Evolutionary conservation across 495 filamentous ascomycete species (phyloP).

Genomic region (Cercophora sp.): DNA sequence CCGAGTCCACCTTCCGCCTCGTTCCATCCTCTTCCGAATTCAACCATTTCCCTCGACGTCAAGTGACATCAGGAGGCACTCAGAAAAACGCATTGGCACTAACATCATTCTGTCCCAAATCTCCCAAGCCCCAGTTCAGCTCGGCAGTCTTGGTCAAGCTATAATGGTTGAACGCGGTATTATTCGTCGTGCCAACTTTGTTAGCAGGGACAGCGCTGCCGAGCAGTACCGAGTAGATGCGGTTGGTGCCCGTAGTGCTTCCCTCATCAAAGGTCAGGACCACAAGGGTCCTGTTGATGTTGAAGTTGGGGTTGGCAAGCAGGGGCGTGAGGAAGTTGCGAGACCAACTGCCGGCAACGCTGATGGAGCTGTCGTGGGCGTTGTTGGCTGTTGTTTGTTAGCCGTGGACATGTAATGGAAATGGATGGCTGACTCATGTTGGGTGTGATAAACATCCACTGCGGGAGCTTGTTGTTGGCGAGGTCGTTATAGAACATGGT

Average conservation of each 20-base stretch:
- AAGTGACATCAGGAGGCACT: too few relatives aligned
- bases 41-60: too few relatives aligned
- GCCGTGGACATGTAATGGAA: neutral
- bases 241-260: slow-evolving; percentile 51
- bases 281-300: slow-evolving; percentile 61
- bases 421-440: slow-evolving; percentile 54
- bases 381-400: slow-evolving; percentile 30
- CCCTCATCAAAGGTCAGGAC: slow-evolving; percentile 71
- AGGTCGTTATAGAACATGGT: slow-evolving; percentile 60
- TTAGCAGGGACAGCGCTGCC: slow-evolving; percentile 61
- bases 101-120: slow-evolving; percentile 31
- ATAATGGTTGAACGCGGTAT: slow-evolving; percentile 68
- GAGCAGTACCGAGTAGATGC: slow-evolving; percentile 58
- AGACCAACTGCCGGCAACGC: slow-evolving; percentile 57
- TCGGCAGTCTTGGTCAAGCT: slow-evolving; percentile 62
- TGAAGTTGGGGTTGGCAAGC: slow-evolving; percentile 58
- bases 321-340: slow-evolving; percentile 58
- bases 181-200: slow-evolving; percentile 58
- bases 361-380: slow-evolving; percentile 66
- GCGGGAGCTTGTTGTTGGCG: slow-evolving; percentile 54
- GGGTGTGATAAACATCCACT: slow-evolving; percentile 73
- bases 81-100: slow-evolving; percentile 21
- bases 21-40: too few relatives aligned
- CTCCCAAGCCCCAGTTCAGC: slow-evolving; percentile 54
- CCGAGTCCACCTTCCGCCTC: too few relatives aligned